A percentile compares a stretch with the other conserved stretches of the same genome.
Evolutionary conservation across 148 eudicot genomes (phyloP).

Genomic region (Rhododendron henanense): DNA sequence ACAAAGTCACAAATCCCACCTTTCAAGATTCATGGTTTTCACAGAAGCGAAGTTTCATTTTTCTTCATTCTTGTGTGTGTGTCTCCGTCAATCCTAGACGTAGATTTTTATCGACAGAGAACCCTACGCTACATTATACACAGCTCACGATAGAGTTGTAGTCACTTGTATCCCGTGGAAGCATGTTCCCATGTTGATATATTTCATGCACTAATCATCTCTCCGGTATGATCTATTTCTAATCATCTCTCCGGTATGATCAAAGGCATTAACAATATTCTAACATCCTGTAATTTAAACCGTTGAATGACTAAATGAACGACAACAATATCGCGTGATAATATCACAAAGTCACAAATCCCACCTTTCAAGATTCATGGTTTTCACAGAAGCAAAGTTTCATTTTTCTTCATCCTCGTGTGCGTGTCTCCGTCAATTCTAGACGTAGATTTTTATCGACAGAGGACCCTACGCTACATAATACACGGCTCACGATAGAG

Average conservation of each 20-base stretch:
- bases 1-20: neutral
- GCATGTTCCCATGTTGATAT: neutral
- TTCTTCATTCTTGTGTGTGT: neutral
- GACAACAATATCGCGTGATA: neutral
- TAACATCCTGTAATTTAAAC: neutral
- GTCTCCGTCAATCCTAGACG: neutral
- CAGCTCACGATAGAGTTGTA: neutral
- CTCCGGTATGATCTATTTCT: no score
- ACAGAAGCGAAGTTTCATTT: neutral
- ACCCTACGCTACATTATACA: neutral
- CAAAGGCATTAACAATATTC: neutral
- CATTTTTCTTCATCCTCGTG: neutral
- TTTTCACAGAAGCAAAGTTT: neutral
- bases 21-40: neutral
- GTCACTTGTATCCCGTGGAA: neutral
- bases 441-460: no score
- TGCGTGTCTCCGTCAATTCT: no score
- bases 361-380: neutral
- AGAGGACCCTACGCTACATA: no score
- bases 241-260: no score
- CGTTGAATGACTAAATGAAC: neutral
- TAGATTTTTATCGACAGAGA: neutral
- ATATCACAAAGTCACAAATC: neutral
- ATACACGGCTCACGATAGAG: no score
- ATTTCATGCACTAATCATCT: neutral